These are phyloP conservation scores for Vigna mungo DNA, from an alignment of 306 rosid genomes.

Conservation along the genomic window DNA sequence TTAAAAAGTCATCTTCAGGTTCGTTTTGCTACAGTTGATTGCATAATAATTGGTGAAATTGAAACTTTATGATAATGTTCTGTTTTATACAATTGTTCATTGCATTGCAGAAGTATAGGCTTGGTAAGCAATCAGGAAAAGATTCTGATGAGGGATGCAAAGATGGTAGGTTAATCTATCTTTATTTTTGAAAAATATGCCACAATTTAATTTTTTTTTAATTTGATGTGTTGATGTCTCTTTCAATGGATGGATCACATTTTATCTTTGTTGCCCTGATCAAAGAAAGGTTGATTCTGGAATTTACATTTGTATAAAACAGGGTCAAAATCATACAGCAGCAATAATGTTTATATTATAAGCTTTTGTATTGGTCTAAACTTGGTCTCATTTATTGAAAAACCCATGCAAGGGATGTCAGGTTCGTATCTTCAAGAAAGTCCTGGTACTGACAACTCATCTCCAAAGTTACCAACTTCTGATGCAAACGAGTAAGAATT, in stretches of 20 bases:
- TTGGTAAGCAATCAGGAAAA: constrained; percentile 95
- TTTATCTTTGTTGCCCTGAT: constrained; percentile 31
- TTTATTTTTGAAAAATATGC: constrained; percentile 35
- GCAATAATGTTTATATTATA: constrained; percentile 12
- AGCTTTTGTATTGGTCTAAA: constrained; percentile 34
- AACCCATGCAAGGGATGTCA: constrained; percentile 60
- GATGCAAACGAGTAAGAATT: constrained; percentile 85
- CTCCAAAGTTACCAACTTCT: constrained; percentile 78
- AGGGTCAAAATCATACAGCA: constrained; percentile 31
- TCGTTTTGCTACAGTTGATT: constrained; percentile 14
- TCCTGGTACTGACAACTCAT: constrained; percentile 74
- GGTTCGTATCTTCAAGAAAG: constrained; percentile 85
- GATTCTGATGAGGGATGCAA: constrained; percentile 78
- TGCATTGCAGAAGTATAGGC: constrained; percentile 86
- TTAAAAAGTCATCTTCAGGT: constrained; percentile 98
- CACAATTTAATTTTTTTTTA: constrained; percentile 1
- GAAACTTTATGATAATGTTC: constrained; percentile 13
- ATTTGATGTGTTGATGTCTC: constrained; percentile 2
- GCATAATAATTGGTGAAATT: constrained; percentile 28
- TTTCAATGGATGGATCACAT: constrained; percentile 13
- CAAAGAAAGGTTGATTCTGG: constrained; percentile 18
- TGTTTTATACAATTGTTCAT: constrained; percentile 9
- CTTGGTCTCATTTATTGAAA: constrained; percentile 43
- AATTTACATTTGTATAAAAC: constrained; percentile 20
- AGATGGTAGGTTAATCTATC: constrained; percentile 70